phyloP scores from a whole-genome alignment of 1,284 basidiomycete species.

The Neolentinus lepideus region DNA sequence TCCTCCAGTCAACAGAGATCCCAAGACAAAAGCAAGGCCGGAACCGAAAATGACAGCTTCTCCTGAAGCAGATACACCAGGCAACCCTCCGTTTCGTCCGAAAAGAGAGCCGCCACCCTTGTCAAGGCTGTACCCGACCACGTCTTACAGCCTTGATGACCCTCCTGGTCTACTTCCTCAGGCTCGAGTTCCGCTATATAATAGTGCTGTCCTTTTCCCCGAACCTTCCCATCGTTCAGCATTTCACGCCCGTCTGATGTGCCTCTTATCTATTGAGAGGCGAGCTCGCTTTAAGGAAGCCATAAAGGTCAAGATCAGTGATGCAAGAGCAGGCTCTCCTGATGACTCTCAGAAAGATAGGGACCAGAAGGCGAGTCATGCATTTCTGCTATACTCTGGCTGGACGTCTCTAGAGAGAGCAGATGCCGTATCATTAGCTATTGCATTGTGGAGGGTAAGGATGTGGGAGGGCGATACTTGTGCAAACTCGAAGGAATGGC shows the following conservation, averaged over 20 bases:
- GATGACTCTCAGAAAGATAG: background rate
- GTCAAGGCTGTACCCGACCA: conserved; percentile 29
- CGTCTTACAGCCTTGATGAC: conserved; percentile 12
- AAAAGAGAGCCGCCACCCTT: conserved; percentile 19
- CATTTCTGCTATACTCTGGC: conserved; percentile 56
- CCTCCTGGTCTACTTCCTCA: conserved; percentile 27
- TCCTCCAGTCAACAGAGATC: conserved; percentile 58
- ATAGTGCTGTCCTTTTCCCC: conserved; percentile 58
- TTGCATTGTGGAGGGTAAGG: conserved; percentile 68
- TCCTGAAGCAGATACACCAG: conserved; percentile 22
- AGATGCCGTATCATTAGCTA: conserved; percentile 54
- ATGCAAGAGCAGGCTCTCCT: background rate
- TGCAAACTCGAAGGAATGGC: conserved; percentile 3
- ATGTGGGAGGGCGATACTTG: conserved; percentile 59
- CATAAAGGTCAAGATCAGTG: conserved; percentile 12
- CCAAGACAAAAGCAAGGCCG: conserved; percentile 37
- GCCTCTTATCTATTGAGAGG: conserved; percentile 43
- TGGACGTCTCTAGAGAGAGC: conserved; percentile 37
- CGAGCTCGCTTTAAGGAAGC: conserved; percentile 14
- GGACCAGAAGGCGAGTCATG: conserved; percentile 50
- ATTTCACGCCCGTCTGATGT: conserved; percentile 39
- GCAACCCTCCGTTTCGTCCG: conserved; percentile 6
- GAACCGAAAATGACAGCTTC: conserved; percentile 29
- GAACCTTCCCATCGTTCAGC: conserved; percentile 47
- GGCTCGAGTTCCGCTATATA: conserved; percentile 55